Evolutionary conservation across 2,329 filamentous ascomycete species (phyloP), one percentile per base, ranked within the genome.

Genomic region (Coleophoma eucalyptorum): DNA sequence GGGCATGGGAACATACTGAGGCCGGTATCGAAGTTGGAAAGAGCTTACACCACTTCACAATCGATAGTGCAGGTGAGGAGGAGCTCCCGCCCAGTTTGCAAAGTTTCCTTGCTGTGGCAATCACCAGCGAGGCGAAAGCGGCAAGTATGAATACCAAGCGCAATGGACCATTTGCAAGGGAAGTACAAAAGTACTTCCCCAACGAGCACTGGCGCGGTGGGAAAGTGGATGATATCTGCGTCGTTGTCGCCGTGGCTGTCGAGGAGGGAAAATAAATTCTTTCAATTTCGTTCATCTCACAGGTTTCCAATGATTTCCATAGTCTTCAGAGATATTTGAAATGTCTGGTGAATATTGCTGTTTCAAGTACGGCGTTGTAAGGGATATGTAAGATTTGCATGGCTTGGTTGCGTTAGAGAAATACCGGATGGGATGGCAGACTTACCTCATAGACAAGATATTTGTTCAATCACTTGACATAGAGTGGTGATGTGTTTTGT

Each of bases 151-250:
- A 96, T 69, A 81, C 78, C 45, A 90, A 87, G 62, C 74, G 89
- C 48, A 89, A 97, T 67, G 91, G 93, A 0, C 94, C 94, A 0
- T 99, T 99, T 69, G 91, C 94, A 38, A 96, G 90, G 69, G 91
- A 97, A 68, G 90, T 97, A 18, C 90, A 94, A 66, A 89, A 86
- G 64, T 85, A 89, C 64, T 96, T 89, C 60, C 93, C 94, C 0
- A 77, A 86, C 35, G 93, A 97, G 68, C 82, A 84, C 52, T 99
- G 90, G 83, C 84, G 84, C 52, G 94, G 94, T 51, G 94, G 94
- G 48, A 99, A 99, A 70, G 82, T 95, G 18, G 94, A 99, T 66
- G 94, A 99, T 68, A 97, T 99, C 52, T 93, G 90, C 62, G 90
- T 90, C 4, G 76, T 99, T 46, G 85, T 92, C 13, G 83, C 86